Evolutionary conservation across 768 basidiomycete species (phyloP).

Genomic region (Leccinum obscurum): DNA sequence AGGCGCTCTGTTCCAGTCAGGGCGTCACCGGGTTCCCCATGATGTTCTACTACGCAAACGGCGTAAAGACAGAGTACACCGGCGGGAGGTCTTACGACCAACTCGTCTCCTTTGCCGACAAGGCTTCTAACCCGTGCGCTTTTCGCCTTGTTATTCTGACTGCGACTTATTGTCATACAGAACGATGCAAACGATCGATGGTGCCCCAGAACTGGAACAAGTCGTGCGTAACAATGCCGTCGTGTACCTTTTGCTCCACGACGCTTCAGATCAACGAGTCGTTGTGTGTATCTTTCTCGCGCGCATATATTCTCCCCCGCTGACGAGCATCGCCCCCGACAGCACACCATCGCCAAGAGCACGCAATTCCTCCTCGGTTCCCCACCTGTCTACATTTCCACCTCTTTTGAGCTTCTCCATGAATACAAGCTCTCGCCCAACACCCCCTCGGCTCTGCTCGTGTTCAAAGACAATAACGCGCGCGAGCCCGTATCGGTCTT

Average conservation of each 20-base stretch:
- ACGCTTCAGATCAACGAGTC: constrained; percentile 30
- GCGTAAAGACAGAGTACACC: constrained; percentile 71
- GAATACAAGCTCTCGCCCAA: constrained; percentile 37
- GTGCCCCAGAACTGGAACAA: constrained; percentile 3
- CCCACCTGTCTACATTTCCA: constrained; percentile 47
- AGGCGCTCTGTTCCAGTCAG: constrained; percentile 62
- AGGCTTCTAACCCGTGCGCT: constrained; percentile 69
- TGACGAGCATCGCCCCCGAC: background rate
- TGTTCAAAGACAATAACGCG: constrained; percentile 59
- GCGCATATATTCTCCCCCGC: background rate
- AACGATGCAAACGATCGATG: constrained; percentile 23
- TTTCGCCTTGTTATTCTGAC: constrained; percentile 8
- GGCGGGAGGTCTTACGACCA: constrained; percentile 71
- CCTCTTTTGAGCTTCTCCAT: constrained; percentile 32
- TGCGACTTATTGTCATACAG: background rate
- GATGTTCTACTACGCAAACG: constrained; percentile 62
- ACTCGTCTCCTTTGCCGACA: constrained; percentile 72
- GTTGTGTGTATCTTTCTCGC: constrained; percentile 29
- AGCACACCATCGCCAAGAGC: constrained; percentile 59
- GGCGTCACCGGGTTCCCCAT: constrained; percentile 83
- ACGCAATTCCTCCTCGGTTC: constrained; percentile 50
- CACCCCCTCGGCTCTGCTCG: constrained; percentile 64
- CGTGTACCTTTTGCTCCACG: constrained; percentile 53
- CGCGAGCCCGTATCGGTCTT: constrained; percentile 47
- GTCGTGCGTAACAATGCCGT: constrained; percentile 17